Evolutionary conservation across 2,329 filamentous ascomycete species (phyloP), one percentile per base, ranked within the genome.

Genomic region (Exophiala sp.): DNA sequence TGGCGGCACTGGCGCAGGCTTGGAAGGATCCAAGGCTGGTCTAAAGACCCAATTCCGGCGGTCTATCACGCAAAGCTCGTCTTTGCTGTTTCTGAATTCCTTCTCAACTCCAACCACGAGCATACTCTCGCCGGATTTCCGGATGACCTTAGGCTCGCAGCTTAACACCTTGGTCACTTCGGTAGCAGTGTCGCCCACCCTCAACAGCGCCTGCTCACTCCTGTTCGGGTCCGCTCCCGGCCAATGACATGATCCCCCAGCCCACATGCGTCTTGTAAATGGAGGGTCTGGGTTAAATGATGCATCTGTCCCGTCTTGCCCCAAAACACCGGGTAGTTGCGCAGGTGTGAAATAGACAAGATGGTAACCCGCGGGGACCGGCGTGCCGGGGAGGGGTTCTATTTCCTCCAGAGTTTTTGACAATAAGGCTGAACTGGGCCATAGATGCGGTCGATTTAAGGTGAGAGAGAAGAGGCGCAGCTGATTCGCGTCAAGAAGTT

Each of bases 191-290:
- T 82, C 76, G 1, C 79, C 80, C 1, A 82, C 73, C 1, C 70
- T 67, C 51, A 83, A 62, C 14, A 63, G 55, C 57, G 73, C 71
- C 10, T 66, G 63, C 24, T 30, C n/a, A n/a, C 37, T 43, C 10
- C 18, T 9, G 16, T 39, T 37, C 2, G 55, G 55, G 41, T 55
- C 52, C 10, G 58, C 57, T 3, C 58, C 60, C 1, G 68, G 60
- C 78, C 79, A 82, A 11, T 64, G 62, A 65, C 84, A 77, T 48
- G 71, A 69, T 0, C 82, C 82, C 1, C 81, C 81, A 0, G 81
- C 81, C 82, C 82, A 85, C 81, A 85, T 84, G 10, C 81, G 71
- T 23, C 81, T 66, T 1, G 79, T 81, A 50, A 83, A 85, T 0
- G 80, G 80, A 2, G 66, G 53, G 0, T 77, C 72, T 0, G 80